Percentiles rank a stretch among this genome's conserved stretches.
These are phyloP conservation scores for Thermoascus crustaceus DNA, from an alignment of 2,329 filamentous ascomycete genomes.

Conservation along the genomic window DNA sequence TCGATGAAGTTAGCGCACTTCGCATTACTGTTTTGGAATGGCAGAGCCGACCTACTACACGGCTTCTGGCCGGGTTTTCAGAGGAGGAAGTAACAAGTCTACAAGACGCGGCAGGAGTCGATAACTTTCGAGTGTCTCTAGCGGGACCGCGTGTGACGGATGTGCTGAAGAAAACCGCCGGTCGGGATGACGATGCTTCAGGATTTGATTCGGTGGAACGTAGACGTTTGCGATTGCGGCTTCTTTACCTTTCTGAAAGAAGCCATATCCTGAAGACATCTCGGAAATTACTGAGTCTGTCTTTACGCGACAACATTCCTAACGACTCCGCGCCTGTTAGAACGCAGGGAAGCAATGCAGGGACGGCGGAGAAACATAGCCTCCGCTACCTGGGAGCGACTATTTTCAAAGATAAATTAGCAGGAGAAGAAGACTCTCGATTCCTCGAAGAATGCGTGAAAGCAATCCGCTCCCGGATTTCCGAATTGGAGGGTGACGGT, in stretches of 20 bases:
- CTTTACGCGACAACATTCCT: conserved; percentile 18
- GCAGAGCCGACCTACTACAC: conserved; percentile 67
- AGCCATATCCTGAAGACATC: conserved; percentile 58
- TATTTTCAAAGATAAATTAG: conserved; percentile 23
- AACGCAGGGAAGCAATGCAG: conserved; percentile 9
- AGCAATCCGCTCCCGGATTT: conserved; percentile 26
- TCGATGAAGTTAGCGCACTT: conserved; percentile 76
- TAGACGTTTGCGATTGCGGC: conserved; percentile 59
- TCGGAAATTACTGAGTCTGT: conserved; percentile 39
- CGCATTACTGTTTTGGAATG: conserved; percentile 74
- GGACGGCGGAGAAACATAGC: conserved; percentile 6
- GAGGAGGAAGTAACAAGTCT: conserved; percentile 70
- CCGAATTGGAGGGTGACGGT: conserved; percentile 24
- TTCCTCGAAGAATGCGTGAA: conserved; percentile 28
- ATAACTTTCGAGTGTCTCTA: conserved; percentile 52
- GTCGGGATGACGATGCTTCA: conserved; percentile 23
- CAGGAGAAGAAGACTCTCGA: conserved; percentile 15
- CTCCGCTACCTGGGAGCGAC: conserved; percentile 21
- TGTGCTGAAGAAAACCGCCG: conserved; percentile 23
- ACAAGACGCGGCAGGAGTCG: conserved; percentile 62
- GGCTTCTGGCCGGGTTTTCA: conserved; percentile 64
- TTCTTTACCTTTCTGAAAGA: conserved; percentile 64
- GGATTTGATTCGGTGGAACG: conserved; percentile 55
- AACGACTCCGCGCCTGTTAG: conserved; percentile 8
- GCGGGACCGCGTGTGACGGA: conserved; percentile 31